These are phyloP conservation scores for Glycine soja DNA, from an alignment of 306 rosid species.

Conservation along the genomic window DNA sequence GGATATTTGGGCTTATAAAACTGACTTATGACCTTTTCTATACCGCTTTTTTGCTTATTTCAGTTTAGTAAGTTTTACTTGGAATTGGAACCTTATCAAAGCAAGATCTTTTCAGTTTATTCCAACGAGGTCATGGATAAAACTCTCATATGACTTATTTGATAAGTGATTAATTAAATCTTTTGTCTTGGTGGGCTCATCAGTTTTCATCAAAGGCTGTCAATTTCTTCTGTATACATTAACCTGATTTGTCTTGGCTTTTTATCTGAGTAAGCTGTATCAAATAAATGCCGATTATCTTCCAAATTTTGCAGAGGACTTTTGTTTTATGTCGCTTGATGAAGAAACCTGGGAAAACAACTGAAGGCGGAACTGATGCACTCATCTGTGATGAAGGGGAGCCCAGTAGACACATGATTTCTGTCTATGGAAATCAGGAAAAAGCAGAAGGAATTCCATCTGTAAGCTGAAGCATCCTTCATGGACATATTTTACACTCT, in stretches of 20 bases:
- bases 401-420: conserved; percentile 34
- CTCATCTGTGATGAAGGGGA: conserved; percentile 31
- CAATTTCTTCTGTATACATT: not conserved
- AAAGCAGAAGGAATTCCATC: conserved; percentile 1
- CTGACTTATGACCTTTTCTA: not conserved
- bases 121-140: not conserved
- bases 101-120: not conserved
- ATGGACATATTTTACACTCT: not conserved
- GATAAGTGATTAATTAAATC: not conserved
- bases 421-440: conserved; percentile 34
- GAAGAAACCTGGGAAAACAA: conserved; percentile 45
- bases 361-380: conserved; percentile 28
- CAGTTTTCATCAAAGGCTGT: not conserved
- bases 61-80: not conserved
- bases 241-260: too few species aligned
- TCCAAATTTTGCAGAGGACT: conserved; percentile 51
- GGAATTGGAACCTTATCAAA: not conserved
- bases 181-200: too few species aligned
- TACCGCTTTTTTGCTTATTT: not conserved
- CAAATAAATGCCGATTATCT: conserved; percentile 7
- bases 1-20: not conserved
- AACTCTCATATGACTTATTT: too few species aligned
- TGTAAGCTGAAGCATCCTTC: conserved; percentile 54
- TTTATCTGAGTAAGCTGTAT: conserved; percentile 12
- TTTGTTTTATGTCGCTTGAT: conserved; percentile 64